Evolutionary conservation across 768 basidiomycete genomes (phyloP).

Genomic region (Rubroboletus satanas): DNA sequence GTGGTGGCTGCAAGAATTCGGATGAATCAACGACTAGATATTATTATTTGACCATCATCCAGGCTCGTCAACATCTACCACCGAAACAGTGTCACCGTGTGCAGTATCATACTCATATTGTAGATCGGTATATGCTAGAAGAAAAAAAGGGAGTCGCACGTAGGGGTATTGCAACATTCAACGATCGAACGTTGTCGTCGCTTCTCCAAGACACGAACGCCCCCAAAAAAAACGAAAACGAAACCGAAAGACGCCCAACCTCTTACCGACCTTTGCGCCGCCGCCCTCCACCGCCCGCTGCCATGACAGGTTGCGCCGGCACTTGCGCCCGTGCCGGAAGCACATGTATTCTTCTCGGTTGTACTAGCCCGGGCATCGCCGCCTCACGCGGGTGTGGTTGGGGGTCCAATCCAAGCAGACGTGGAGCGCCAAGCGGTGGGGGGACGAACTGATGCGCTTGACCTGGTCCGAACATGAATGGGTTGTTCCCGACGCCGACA

Average conservation of each 20-base stretch:
- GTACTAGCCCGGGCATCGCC: not conserved
- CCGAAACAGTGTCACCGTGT: not conserved
- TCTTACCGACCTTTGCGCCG: constrained; percentile 10
- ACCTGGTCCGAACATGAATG: constrained; percentile 18
- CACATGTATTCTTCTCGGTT: not conserved
- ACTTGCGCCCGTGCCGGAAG: not conserved
- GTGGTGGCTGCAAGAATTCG: not conserved
- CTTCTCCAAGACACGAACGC: not conserved
- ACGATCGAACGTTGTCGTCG: not conserved
- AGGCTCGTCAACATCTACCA: not conserved
- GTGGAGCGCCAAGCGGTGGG: not conserved
- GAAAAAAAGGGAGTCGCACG: not conserved
- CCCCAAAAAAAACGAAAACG: not conserved
- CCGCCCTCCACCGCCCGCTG: constrained; percentile 4
- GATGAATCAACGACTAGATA: not conserved
- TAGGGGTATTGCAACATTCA: not conserved
- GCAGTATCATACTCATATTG: not conserved
- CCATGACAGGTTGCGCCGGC: not conserved
- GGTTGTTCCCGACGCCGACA: not conserved
- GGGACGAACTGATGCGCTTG: constrained; percentile 10
- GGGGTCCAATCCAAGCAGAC: not conserved
- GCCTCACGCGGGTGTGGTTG: not conserved
- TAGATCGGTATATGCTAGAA: constrained; percentile 3
- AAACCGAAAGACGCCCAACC: too few relatives aligned
- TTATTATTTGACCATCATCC: not conserved